A percentile compares a stretch with the other conserved stretches of the same genome.
phyloP scores from a whole-genome alignment of 768 basidiomycete species.

The Suillus americanus region DNA sequence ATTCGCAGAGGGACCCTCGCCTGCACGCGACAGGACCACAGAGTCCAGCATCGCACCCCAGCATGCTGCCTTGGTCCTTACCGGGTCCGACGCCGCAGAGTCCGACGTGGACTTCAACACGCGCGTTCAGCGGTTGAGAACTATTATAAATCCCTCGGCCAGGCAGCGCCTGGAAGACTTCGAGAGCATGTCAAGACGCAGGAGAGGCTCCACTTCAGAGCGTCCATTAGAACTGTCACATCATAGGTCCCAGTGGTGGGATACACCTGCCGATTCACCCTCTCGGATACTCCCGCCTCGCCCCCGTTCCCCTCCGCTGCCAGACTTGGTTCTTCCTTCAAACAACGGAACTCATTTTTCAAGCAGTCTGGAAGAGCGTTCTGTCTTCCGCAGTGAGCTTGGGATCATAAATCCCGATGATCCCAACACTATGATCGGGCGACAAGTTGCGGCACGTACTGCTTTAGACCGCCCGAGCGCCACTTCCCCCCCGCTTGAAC shows the following conservation, averaged over 20 bases:
- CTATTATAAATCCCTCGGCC: constrained; percentile 29
- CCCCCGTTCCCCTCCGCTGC: constrained; percentile 30
- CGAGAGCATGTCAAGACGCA: constrained; percentile 19
- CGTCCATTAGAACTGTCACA: background rate
- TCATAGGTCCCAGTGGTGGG: constrained; percentile 14
- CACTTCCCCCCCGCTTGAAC: constrained; percentile 26
- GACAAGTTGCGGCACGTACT: constrained; percentile 33
- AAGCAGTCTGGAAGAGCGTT: constrained; percentile 13
- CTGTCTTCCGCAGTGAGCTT: constrained; percentile 19
- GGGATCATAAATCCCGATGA: constrained; percentile 26
- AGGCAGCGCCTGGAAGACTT: constrained; percentile 35
- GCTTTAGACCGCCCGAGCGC: constrained; percentile 20
- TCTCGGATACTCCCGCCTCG: constrained; percentile 10
- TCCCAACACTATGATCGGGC: constrained; percentile 34
- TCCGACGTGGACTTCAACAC: constrained; percentile 26
- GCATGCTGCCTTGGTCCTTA: constrained; percentile 31
- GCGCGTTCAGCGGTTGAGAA: constrained; percentile 28
- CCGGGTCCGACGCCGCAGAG: constrained; percentile 18
- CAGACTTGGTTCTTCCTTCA: constrained; percentile 25
- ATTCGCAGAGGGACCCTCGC: constrained; percentile 12
- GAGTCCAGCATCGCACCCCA: constrained; percentile 29
- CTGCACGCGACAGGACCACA: constrained; percentile 10
- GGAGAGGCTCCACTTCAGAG: constrained; percentile 9
- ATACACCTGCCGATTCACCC: constrained; percentile 11
- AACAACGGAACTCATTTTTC: constrained; percentile 3